Percentiles rank a stretch among this genome's conserved stretches.
Evolutionary conservation across 257 asterid species (phyloP).

Genomic region (Orobanche coerulescens): DNA sequence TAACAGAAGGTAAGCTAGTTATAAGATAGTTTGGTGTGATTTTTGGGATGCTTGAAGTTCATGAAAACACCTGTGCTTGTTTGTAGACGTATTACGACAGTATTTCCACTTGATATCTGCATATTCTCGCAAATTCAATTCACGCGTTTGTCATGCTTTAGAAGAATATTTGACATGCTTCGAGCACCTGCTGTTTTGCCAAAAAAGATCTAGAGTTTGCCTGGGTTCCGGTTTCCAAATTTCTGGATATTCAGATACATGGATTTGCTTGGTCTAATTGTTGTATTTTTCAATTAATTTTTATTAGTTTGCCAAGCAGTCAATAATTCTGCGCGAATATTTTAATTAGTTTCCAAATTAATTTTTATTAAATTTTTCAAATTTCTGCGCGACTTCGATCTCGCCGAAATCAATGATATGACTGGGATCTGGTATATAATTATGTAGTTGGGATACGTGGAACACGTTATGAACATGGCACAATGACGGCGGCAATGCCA

Average conservation of each 20-base stretch:
- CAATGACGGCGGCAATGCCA: too few species aligned
- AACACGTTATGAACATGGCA: too few species aligned
- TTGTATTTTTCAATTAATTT: not conserved
- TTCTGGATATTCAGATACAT: not conserved
- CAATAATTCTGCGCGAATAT: too few species aligned
- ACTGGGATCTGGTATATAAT: too few species aligned
- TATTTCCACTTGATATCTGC: not conserved
- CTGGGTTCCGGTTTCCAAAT: not conserved
- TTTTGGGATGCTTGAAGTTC: slow-evolving; percentile 16
- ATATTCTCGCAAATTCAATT: not conserved
- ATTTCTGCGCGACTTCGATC: too few species aligned
- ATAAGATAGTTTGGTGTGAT: not conserved
- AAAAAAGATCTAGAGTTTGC: too few species aligned
- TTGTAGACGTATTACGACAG: not conserved
- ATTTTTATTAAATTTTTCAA: too few species aligned
- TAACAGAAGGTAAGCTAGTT: slow-evolving; percentile 72
- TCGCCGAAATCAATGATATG: too few species aligned
- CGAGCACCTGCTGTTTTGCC: too few species aligned
- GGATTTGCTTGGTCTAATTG: not conserved
- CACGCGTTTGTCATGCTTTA: not conserved
- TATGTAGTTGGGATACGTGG: too few species aligned
- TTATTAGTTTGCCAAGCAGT: not conserved
- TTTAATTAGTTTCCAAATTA: too few species aligned
- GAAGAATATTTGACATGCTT: not conserved
- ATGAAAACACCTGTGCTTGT: slow-evolving; percentile 1